Evolutionary conservation across 352 stramenopile genomes (phyloP).

Genomic region (Phytophthora crassamura): DNA sequence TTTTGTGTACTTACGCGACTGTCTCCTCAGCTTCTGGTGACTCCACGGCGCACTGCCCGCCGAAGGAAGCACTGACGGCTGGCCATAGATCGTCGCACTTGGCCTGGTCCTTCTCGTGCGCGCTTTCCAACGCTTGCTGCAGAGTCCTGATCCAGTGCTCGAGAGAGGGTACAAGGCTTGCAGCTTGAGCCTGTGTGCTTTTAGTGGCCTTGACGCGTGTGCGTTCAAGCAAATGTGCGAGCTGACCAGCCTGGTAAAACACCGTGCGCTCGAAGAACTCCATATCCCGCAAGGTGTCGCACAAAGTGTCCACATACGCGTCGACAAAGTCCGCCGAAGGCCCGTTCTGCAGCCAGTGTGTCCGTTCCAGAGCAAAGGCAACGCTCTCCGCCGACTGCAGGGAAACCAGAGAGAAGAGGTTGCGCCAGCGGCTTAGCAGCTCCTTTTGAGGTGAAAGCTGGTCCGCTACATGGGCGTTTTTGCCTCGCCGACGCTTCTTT

Average conservation of each 20-base stretch:
- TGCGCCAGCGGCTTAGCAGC: constrained; percentile 68
- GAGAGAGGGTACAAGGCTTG: constrained; percentile 35
- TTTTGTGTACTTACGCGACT: constrained; percentile 21
- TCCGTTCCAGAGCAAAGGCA: constrained; percentile 66
- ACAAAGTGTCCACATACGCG: constrained; percentile 52
- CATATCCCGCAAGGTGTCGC: constrained; percentile 55
- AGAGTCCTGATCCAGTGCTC: constrained; percentile 51
- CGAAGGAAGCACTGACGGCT: constrained; percentile 41
- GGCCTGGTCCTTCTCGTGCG: constrained; percentile 45
- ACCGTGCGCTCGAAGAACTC: constrained; percentile 64
- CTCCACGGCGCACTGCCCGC: constrained; percentile 29
- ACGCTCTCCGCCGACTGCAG: constrained; percentile 69
- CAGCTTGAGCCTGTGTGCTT: constrained; percentile 31
- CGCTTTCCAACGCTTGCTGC: constrained; percentile 42
- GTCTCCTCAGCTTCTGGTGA: constrained; percentile 8
- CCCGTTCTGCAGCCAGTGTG: constrained; percentile 43
- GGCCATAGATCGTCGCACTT: constrained; percentile 63
- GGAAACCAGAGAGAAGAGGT: constrained; percentile 72
- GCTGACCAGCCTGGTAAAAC: constrained; percentile 70
- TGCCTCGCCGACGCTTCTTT: constrained; percentile 60
- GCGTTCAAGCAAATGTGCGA: constrained; percentile 54
- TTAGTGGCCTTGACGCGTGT: constrained; percentile 41
- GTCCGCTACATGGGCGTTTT: constrained; percentile 35
- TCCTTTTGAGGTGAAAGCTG: constrained; percentile 44
- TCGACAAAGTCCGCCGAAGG: constrained; percentile 55